Evolutionary conservation across 192 early-diverging fungal genomes (phyloP).

Genomic region (Entophlyctis helioformis): DNA sequence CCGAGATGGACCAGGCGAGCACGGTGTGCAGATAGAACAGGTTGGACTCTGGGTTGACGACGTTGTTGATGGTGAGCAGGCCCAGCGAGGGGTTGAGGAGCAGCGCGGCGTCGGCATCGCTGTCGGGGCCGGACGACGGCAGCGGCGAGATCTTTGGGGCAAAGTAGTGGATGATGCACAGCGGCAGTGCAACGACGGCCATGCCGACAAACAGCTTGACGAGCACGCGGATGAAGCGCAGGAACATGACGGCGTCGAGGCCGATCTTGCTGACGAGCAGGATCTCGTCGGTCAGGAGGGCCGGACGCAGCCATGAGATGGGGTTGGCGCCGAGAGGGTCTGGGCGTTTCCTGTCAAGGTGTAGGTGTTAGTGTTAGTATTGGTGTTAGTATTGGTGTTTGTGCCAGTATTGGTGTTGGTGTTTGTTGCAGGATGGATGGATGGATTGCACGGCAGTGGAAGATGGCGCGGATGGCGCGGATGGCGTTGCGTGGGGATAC

Average conservation of each 20-base stretch:
- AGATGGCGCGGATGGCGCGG: not conserved
- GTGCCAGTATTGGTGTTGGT: too few species aligned
- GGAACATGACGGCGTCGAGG: conserved; percentile 35
- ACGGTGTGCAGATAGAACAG: too few species aligned
- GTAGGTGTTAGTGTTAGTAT: too few species aligned
- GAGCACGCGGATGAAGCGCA: conserved; percentile 22
- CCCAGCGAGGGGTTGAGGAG: conserved; percentile 15
- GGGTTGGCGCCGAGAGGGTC: conserved; percentile 7
- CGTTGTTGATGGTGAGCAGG: conserved; percentile 15
- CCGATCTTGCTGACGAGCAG: conserved; percentile 22
- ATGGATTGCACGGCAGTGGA: too few species aligned
- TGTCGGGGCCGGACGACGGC: not conserved
- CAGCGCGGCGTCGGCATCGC: not conserved
- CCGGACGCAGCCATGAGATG: conserved; percentile 21
- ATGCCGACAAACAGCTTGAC: conserved; percentile 15
- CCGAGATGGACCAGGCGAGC: too few species aligned
- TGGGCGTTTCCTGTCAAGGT: conserved; percentile 27
- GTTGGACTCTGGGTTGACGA: too few species aligned
- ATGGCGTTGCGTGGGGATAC: not conserved
- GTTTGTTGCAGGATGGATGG: too few species aligned
- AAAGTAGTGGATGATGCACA: conserved; percentile 13
- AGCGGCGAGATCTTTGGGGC: conserved; percentile 5
- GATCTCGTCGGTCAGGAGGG: conserved; percentile 13
- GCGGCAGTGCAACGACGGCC: conserved; percentile 13
- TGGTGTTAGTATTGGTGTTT: too few species aligned